Conservation (phyloP, 2,329 filamentous ascomycete species). For the Aspergillus chevalieri region DNA sequence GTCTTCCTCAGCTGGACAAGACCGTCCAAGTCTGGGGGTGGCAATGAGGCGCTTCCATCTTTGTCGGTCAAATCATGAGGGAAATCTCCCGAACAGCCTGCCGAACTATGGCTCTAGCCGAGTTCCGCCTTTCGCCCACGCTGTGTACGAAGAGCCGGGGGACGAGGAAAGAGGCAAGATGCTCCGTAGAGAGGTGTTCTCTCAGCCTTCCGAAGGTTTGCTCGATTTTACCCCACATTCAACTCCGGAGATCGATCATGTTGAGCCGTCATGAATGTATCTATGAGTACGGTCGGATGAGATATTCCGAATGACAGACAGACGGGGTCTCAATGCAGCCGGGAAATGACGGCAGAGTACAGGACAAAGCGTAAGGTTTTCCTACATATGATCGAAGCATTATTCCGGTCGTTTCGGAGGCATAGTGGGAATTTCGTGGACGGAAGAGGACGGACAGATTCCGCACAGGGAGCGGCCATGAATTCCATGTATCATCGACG, state of each 20-base stretch:
- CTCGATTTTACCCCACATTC: background rate
- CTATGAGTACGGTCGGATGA: background rate
- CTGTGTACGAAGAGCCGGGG: background rate
- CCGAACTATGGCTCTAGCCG: slow-evolving; percentile 16
- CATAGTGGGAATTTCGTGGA: background rate
- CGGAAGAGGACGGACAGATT: slow-evolving; percentile 2
- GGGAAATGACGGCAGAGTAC: too few species aligned
- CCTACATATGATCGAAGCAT: too few species aligned
- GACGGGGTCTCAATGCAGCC: background rate
- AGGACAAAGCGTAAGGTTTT: too few species aligned
- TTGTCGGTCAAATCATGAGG: slow-evolving; percentile 9
- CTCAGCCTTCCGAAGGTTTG: background rate
- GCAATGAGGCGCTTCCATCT: slow-evolving; percentile 1
- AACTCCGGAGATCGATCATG: background rate
- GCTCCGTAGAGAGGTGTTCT: background rate
- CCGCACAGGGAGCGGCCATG: background rate
- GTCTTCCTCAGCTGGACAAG: background rate
- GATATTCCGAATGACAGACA: background rate
- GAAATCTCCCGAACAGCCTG: slow-evolving; percentile 19
- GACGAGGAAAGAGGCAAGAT: background rate
- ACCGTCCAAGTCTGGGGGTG: background rate
- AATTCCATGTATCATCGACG: background rate
- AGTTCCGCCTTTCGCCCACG: slow-evolving; percentile 17
- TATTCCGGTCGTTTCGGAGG: too few species aligned
- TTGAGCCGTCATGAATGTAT: background rate